Evolutionary conservation across 1,284 basidiomycete genomes (phyloP), one percentile per base, ranked within the genome.

Genomic region (Moesziomyces parantarcticus): DNA sequence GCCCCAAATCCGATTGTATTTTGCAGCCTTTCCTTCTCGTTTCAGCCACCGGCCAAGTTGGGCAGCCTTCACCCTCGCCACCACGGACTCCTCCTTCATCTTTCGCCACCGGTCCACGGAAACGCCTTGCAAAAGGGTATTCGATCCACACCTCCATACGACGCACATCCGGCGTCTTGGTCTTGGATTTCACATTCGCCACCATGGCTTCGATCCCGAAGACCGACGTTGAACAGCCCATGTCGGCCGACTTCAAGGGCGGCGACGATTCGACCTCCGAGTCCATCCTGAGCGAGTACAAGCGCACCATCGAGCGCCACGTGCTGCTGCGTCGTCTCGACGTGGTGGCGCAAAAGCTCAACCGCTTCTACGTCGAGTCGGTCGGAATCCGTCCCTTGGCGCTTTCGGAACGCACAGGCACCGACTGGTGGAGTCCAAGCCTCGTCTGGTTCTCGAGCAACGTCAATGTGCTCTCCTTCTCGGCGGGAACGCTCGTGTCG

Each of bases 401-500:
- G 2, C 44, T 61, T 1, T 50, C 66, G 13, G 64, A 66, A 49
- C 63, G 70, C 8, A 76, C 50, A 3, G 68, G 59, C 20, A 51
- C 14, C 11, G 86, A 88, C 57, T 81, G 84, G 50, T 88, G 87
- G 87, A 88, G 87, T 72, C 66, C 73, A 22, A 40, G 57, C 5
- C 55, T 75, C 20, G 59, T 83, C 46, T 83, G 81, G 81, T 81
- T 80, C 52, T 76, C 68, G 20, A 72, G 68, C 48, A 80, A 80
- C 66, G 68, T 80, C 58, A 79, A 78, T 49, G 78, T 77, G 1
- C 77, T 84, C 20, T 88, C 88, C 1, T 87, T 90, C 54, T 88
- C 89, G 0, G 86, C 89, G 23, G 89, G 89, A 6, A 85, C 87
- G 20, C 84, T 90, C 23, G 88, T 85, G 0, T 88, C 85, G n/a